Percentiles rank a stretch among this genome's conserved stretches.
Evolutionary conservation across 2,329 filamentous ascomycete species (phyloP).

Genomic region (Penicillium sp.): DNA sequence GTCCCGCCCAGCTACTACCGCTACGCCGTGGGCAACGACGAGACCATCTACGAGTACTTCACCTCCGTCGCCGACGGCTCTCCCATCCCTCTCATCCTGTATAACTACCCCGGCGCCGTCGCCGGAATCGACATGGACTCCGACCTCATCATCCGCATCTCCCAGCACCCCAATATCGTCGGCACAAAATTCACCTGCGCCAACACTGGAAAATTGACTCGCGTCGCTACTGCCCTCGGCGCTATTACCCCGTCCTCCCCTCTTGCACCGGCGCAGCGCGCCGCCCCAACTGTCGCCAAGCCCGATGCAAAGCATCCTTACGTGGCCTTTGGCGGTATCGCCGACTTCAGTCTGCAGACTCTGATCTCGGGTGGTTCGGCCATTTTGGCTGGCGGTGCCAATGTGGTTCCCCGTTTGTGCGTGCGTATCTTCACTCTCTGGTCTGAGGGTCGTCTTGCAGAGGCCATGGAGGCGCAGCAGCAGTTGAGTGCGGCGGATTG

Average conservation of each 20-base stretch:
- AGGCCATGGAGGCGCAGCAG: constrained; percentile 76
- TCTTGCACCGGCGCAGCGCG: constrained; percentile 32
- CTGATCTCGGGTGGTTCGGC: constrained; percentile 78
- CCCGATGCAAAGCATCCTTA: constrained; percentile 54
- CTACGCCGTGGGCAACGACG: constrained; percentile 70
- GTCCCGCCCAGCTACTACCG: constrained; percentile 85
- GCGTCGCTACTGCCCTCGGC: constrained; percentile 72
- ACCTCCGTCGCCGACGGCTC: constrained; percentile 73
- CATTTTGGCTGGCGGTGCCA: constrained; percentile 85
- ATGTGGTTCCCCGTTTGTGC: constrained; percentile 83
- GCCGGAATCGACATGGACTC: constrained; percentile 88
- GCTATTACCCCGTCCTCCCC: constrained; percentile 65
- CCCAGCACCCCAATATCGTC: constrained; percentile 78
- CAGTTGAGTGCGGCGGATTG: constrained; percentile 77
- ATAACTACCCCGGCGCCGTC: constrained; percentile 90
- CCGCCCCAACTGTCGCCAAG: constrained; percentile 34
- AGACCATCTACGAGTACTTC: constrained; percentile 74
- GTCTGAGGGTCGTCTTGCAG: constrained; percentile 71
- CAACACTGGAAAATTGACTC: constrained; percentile 85
- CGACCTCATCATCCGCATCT: constrained; percentile 79
- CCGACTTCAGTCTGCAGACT: constrained; percentile 84
- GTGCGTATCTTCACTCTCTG: constrained; percentile 80
- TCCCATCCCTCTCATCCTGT: constrained; percentile 77
- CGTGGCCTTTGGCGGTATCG: constrained; percentile 87
- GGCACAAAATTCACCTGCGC: constrained; percentile 92